Evolutionary conservation across 192 early-diverging fungal species (phyloP).

Genomic region (Dissophora globulifera): DNA sequence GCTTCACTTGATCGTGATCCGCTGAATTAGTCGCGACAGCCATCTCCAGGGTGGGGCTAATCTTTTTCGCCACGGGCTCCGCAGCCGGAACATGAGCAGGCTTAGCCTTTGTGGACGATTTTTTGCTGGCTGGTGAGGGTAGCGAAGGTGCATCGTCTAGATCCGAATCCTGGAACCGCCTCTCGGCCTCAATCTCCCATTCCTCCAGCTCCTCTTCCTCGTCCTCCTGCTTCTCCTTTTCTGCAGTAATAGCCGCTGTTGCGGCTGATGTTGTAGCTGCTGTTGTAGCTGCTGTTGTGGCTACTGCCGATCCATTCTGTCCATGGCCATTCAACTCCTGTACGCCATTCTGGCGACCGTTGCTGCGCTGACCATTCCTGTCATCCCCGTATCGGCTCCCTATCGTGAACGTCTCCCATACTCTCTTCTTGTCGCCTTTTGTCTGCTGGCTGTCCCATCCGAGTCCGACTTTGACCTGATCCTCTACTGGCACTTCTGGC

Average conservation of each 20-base stretch:
- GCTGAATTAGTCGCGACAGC: background rate
- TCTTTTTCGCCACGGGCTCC: constrained; percentile 1
- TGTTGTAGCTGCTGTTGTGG: background rate
- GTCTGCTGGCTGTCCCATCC: constrained; percentile 43
- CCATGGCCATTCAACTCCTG: too few species aligned
- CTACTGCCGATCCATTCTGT: background rate
- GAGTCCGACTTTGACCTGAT: constrained; percentile 45
- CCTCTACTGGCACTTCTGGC: constrained; percentile 49
- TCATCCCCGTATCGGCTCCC: constrained; percentile 30
- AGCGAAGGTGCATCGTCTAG: constrained; percentile 30
- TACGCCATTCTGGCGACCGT: too few species aligned
- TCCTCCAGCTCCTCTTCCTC: constrained; percentile 52
- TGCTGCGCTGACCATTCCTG: background rate
- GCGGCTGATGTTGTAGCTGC: background rate
- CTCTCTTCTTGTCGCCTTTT: constrained; percentile 13
- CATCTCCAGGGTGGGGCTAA: constrained; percentile 6
- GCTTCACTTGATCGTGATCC: constrained; percentile 42
- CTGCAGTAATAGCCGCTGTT: too few species aligned
- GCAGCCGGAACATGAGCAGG: background rate
- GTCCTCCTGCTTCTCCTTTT: constrained; percentile 2
- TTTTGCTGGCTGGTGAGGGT: constrained; percentile 16
- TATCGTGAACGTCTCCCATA: constrained; percentile 27
- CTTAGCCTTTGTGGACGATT: constrained; percentile 1
- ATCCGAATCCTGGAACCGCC: constrained; percentile 50
- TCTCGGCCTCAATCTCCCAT: constrained; percentile 53